Percentiles rank a stretch among this genome's conserved stretches.
These are phyloP conservation scores for Limnomonas spitsbergensis DNA, from an alignment of 139 green algal species.

Conservation along the genomic window DNA sequence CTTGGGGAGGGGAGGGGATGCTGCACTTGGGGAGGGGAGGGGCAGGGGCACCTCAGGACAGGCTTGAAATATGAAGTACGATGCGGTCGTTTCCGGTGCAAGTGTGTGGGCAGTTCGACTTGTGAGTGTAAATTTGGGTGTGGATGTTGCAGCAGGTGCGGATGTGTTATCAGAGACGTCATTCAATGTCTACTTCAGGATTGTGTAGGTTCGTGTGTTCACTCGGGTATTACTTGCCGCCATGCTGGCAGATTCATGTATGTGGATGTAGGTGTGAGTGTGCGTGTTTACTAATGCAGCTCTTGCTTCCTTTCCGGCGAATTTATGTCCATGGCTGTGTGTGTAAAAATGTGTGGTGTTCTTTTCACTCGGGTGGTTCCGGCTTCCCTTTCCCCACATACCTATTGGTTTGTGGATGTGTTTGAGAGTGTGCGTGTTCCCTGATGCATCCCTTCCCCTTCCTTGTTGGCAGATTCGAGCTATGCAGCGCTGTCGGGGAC, in stretches of 20 bases:
- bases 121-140: not conserved
- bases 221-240: too few relatives aligned
- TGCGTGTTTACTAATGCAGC: too few relatives aligned
- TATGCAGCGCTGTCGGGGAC: slow-evolving; percentile 1
- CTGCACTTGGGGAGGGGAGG: too few relatives aligned
- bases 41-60: too few relatives aligned
- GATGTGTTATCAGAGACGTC: not conserved
- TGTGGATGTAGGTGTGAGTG: too few relatives aligned
- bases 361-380: not conserved
- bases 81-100: not conserved
- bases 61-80: not conserved
- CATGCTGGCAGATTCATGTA: too few relatives aligned
- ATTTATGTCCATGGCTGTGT: too few relatives aligned
- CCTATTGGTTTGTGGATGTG: not conserved
- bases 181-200: too few relatives aligned
- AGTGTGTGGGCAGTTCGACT: not conserved
- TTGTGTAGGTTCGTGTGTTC: too few relatives aligned
- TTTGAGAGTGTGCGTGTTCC: not conserved
- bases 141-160: not conserved
- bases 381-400: not conserved
- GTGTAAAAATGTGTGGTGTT: too few relatives aligned
- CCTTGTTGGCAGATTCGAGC: not conserved
- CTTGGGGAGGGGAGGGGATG: too few relatives aligned
- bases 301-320: too few relatives aligned
- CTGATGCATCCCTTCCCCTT: not conserved